phyloP scores from a whole-genome alignment of 352 stramenopile genomes.

The Phytophthora sojae region DNA sequence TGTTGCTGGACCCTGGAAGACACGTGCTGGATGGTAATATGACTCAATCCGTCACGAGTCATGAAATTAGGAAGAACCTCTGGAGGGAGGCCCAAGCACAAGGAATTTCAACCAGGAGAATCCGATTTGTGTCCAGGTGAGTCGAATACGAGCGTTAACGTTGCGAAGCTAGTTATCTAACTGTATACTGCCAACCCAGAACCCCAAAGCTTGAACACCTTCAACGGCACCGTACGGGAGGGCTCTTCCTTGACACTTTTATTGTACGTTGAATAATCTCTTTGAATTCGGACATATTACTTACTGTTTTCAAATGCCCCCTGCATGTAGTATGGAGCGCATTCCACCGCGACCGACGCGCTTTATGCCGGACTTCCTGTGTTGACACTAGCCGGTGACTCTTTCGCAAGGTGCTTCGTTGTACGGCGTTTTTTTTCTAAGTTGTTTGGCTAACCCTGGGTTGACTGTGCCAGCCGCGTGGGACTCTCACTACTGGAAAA shows the following conservation, averaged over 20 bases:
- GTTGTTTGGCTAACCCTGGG: not conserved
- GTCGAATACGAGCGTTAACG: not conserved
- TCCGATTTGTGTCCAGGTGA: conserved; percentile 68
- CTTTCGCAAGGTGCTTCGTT: conserved; percentile 68
- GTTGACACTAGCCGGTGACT: conserved; percentile 80
- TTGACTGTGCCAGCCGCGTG: conserved; percentile 61
- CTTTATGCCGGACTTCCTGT: conserved; percentile 88
- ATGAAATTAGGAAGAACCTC: conserved; percentile 60
- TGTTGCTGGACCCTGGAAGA: conserved; percentile 60
- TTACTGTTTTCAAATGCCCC: not conserved
- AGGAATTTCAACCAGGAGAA: conserved; percentile 52
- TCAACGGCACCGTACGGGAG: conserved; percentile 62
- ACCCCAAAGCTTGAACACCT: conserved; percentile 85
- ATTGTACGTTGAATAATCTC: conserved; percentile 45
- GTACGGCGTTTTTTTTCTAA: not conserved
- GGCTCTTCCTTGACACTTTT: conserved; percentile 94
- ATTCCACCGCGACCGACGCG: conserved; percentile 93
- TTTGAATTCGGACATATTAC: not conserved
- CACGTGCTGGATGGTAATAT: not conserved
- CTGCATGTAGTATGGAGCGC: conserved; percentile 86
- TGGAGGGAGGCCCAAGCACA: conserved; percentile 52
- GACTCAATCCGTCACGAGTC: conserved; percentile 40
- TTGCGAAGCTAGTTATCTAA: not conserved
- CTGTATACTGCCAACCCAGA: conserved; percentile 23
- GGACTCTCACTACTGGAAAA: conserved; percentile 59